Base-by-base conservation (phyloP, 257 asterid genomes). In the Scutellaria baicalensis region DNA sequence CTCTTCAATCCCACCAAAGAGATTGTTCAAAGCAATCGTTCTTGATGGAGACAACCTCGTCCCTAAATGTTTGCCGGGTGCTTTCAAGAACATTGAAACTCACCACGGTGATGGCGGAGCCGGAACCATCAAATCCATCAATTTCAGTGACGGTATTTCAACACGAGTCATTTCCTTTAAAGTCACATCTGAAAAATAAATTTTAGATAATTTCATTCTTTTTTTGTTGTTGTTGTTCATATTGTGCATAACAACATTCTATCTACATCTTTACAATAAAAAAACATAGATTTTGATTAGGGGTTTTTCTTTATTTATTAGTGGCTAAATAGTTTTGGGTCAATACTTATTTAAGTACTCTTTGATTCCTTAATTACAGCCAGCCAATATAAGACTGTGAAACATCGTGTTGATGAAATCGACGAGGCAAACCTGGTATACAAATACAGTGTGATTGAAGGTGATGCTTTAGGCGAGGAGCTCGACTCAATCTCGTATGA, bases 91-190 rank as follows among this genome's bases (percentile, higher is more conserved):
- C 36, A 70, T 80, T 9, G 70, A 80, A 17, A 51, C 62, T 57
- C 76, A 80, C 14, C 40, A 83, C 21, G 85, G 85, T 0, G 78
- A 77, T 47, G 88, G 85, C 1, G 83, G 83, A 0, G 80, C 54
- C 8, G 88, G 83, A 4, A 78, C 85, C 9, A 6, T 80, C 56
- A 83, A 81, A 69, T 55, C 67, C 18, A n/a, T 75, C 63, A 72
- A 77, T 47, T 27, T 27, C 33, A 27, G 33, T 2, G 33, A 27
- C 33, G 33, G 33, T 27, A 81, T 77, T 6, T 73, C 80, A 21
- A 85, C 83, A 77, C 11, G 6, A 11, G 0, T 27, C 33, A 5
- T 27, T 27, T 27, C 4, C 2, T 27, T 27, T 27, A 0, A 27
- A 5, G 3, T 27, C 4, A 27, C 5, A 2, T 27, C 5, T 27